phyloP scores from a whole-genome alignment of 192 early-diverging fungal genomes.

The Backusella australiensis region DNA sequence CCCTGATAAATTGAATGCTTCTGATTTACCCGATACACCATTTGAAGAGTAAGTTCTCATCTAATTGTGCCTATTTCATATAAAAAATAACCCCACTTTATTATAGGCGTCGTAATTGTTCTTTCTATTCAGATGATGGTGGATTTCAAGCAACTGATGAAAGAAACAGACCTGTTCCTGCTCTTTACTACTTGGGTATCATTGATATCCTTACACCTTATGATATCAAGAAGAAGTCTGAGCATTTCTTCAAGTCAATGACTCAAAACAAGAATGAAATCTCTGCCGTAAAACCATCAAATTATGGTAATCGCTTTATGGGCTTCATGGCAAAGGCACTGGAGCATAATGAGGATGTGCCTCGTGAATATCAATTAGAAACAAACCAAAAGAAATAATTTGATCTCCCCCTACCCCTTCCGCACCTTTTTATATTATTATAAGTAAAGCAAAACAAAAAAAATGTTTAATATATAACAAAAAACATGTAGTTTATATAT shows the following conservation, averaged over 20 bases:
- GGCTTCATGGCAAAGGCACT: slow-evolving; percentile 75
- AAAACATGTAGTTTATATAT: neutral
- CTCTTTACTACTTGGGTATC: slow-evolving; percentile 93
- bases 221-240: slow-evolving; percentile 81
- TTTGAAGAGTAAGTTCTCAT: slow-evolving; percentile 31
- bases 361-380: slow-evolving; percentile 16
- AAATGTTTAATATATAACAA: neutral
- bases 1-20: slow-evolving; percentile 56
- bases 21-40: slow-evolving; percentile 53
- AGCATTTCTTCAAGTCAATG: slow-evolving; percentile 80
- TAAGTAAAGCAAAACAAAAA: neutral
- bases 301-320: slow-evolving; percentile 88
- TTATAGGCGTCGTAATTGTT: slow-evolving; percentile 64
- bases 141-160: slow-evolving; percentile 83
- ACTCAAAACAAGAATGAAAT: slow-evolving; percentile 54
- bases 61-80: neutral
- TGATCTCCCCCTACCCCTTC: neutral
- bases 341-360: slow-evolving; percentile 48
- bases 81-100: neutral
- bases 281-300: slow-evolving; percentile 78
- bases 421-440: neutral
- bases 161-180: slow-evolving; percentile 58
- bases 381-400: slow-evolving; percentile 15
- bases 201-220: slow-evolving; percentile 98
- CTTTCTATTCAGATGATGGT: slow-evolving; percentile 89